These are phyloP conservation scores for Monosporozyma unispora DNA, from an alignment of 805 yeast species.

Conservation along the genomic window DNA sequence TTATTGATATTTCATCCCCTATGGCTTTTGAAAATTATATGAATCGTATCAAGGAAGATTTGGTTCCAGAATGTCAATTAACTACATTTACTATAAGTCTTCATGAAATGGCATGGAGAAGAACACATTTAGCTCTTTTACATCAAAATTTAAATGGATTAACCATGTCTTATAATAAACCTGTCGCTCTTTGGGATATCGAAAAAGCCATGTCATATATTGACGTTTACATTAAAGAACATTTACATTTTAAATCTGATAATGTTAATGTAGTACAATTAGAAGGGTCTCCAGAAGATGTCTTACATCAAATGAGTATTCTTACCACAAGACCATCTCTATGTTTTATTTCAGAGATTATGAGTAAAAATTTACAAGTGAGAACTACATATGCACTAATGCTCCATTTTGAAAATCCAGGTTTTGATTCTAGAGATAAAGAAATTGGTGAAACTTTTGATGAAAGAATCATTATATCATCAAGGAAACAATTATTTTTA, in stretches of 20 bases:
- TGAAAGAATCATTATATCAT: background rate
- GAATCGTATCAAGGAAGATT: slow-evolving; percentile 14
- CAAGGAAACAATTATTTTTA: slow-evolving; percentile 3
- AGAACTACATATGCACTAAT: slow-evolving; percentile 23
- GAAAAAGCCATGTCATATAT: slow-evolving; percentile 15
- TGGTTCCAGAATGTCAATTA: slow-evolving; percentile 1
- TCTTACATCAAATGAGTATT: slow-evolving; percentile 4
- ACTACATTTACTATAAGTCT: slow-evolving; percentile 9
- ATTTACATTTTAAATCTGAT: slow-evolving; percentile 2
- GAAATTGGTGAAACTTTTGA: background rate
- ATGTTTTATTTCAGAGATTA: slow-evolving; percentile 17
- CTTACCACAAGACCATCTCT: slow-evolving; percentile 10
- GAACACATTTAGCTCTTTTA: slow-evolving; percentile 18
- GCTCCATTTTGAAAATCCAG: slow-evolving; percentile 19
- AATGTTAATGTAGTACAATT: background rate
- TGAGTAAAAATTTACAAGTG: slow-evolving; percentile 18
- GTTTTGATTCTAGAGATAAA: background rate
- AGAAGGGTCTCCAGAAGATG: slow-evolving; percentile 2
- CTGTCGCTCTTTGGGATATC: slow-evolving; percentile 10
- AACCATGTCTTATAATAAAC: slow-evolving; percentile 13
- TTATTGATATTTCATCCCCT: slow-evolving; percentile 15
- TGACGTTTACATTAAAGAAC: slow-evolving; percentile 11
- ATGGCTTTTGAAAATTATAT: slow-evolving; percentile 14
- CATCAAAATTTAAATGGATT: slow-evolving; percentile 18
- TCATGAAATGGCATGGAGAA: slow-evolving; percentile 19